These are phyloP conservation scores for Fusarium sterilihyphosum DNA, from an alignment of 2,329 filamentous ascomycete species.

Conservation along the genomic window DNA sequence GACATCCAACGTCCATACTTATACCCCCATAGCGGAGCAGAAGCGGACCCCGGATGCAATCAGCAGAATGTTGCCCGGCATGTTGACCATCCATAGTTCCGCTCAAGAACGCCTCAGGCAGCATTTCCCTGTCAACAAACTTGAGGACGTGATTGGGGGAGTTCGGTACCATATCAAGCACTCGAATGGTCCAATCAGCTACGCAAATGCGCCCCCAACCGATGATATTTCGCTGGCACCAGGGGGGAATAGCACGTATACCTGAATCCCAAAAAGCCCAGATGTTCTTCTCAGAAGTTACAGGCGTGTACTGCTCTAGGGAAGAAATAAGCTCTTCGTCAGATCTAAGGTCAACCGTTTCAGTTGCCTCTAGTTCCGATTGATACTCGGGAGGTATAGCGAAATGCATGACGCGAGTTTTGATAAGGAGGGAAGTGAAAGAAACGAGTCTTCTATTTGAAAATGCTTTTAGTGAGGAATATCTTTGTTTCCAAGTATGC, in stretches of 20 bases:
- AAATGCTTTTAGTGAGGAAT: fast-evolving
- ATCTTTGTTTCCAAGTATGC: neutral
- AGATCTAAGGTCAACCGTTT: neutral
- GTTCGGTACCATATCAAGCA: neutral
- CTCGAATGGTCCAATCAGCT: neutral
- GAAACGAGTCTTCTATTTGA: neutral
- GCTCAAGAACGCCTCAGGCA: neutral
- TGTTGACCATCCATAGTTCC: neutral
- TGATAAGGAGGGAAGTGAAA: fast-evolving
- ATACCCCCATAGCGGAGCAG: neutral
- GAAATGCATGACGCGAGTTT: neutral
- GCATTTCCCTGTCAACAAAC: neutral
- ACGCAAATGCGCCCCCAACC: neutral
- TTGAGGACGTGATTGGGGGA: neutral
- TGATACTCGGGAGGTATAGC: neutral
- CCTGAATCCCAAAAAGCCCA: neutral
- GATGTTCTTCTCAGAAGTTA: neutral
- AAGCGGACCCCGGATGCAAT: neutral
- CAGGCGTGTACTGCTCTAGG: neutral
- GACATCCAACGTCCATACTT: neutral
- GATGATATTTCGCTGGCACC: neutral
- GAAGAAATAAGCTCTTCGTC: neutral
- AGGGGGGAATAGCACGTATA: neutral
- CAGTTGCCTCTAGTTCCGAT: neutral
- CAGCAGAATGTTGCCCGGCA: neutral